Evolutionary conservation across 495 filamentous ascomycete species (phyloP), one percentile per base, ranked within the genome.

Genomic region (Collariella sp.): DNA sequence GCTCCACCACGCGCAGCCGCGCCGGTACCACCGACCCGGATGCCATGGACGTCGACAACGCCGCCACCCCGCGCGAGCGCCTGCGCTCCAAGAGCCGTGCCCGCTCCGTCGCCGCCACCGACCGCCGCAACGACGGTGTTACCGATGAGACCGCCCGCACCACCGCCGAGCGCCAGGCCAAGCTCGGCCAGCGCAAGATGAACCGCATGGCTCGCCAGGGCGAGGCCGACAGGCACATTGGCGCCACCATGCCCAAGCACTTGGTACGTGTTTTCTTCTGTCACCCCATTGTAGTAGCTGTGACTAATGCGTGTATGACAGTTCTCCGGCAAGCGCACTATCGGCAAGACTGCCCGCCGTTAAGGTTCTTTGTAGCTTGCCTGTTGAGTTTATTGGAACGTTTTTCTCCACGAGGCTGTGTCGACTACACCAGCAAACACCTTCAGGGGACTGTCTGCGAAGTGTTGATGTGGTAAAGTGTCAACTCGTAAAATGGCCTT

Each of bases 181-280:
- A 96, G 79, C 70, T 98, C 64, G 78, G 84, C 59, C 93, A 98
- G 83, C 89, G 90, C 79, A 88, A 89, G 83, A 96, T 94, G 90
- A 97, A 98, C 75, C 79, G 91, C 56, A 91, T 94, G 87, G 93
- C 93, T 40, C 83, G 91, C 67, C 83, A 87, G 77, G 93, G 93
- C 73, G 93, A 98, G 76, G 90, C 89, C 35, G 93, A 98, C 81
- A 79, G 93, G 66, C 94, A 97, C 73, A 85, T 84, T 46, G 83
- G 84, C 50, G 84, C 84, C 9, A 76, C 85, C 40, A 72, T 95
- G 67, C 83, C 87, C 47, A 98, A 95, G 76, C 91, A 96, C 75
- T 79, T 98, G 81, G 89, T 96, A 79, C 62, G 83, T 78, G 55
- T 50, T 42, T 35, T 13, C 19, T 13, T 26, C 1, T 20, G 23